Evolutionary conservation across 2,329 filamentous ascomycete species (phyloP).

Genomic region (Epicoccum nigrum): DNA sequence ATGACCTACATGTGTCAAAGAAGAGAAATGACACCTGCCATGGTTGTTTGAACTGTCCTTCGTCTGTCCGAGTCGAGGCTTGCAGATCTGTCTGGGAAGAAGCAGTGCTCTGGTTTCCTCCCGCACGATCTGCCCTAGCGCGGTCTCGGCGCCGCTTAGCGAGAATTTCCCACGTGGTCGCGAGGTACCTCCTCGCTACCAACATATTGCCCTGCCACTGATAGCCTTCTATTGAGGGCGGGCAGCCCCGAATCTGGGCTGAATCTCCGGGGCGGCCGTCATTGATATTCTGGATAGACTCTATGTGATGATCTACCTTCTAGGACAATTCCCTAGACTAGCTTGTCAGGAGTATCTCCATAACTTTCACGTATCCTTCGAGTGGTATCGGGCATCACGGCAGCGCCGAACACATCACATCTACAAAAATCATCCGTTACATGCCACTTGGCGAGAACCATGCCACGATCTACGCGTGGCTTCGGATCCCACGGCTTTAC

Average conservation of each 20-base stretch:
- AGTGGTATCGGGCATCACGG: neutral
- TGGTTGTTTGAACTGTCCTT: neutral
- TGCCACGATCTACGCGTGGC: neutral
- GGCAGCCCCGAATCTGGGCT: constrained; percentile 5
- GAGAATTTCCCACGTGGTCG: constrained; percentile 4
- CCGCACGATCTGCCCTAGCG: constrained; percentile 15
- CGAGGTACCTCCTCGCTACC: constrained; percentile 2
- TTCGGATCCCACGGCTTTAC: neutral
- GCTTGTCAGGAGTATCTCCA: no score
- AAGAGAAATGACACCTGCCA: neutral
- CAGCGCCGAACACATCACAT: neutral
- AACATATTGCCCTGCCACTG: constrained; percentile 7
- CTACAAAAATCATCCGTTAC: neutral
- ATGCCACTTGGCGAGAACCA: neutral
- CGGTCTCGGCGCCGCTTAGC: constrained; percentile 1
- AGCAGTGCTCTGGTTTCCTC: constrained; percentile 5
- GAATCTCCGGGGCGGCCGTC: neutral
- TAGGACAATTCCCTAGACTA: no score
- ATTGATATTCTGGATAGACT: no score
- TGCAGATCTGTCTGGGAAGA: constrained; percentile 4
- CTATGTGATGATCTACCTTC: no score
- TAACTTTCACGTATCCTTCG: neutral
- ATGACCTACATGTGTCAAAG: constrained; percentile 15
- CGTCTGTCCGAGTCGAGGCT: neutral
- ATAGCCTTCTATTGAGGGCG: neutral